Base-by-base conservation (phyloP, 192 early-diverging fungal genomes). In the Glomus cerebriforme region DNA sequence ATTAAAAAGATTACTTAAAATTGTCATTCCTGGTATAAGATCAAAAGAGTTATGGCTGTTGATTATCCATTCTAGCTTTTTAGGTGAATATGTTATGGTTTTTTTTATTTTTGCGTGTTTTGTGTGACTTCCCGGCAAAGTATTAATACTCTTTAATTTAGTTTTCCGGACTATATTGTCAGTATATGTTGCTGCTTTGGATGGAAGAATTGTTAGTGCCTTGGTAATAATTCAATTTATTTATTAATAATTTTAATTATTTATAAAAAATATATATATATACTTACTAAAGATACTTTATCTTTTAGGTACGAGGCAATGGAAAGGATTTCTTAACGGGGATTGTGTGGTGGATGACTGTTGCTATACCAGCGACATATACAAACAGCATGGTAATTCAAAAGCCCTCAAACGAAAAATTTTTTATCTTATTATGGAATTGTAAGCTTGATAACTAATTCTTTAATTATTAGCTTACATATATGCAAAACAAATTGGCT, bases 351-450 rank as follows among this genome's bases (percentile, higher is more conserved):
- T 98, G 96, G 96, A 96, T 97, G 94, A 88, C 85, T 24, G 91
- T 98, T 67, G 96, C 96, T 17, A 88, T 99, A 34, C 97, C 97
- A 7, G 97, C 96, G 13, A 99, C 97, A 60, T 95, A 96, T 85
- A 97, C 97, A 73, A 99, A 99, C 86, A 93, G 91, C 82, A 93
- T 97, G 91, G 91, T 95, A 87, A 83, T 59, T 59, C 4, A 47
- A n/a, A 26, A 12, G 34, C 37, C 4, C 47, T 58, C 39, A 12
- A 47, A 9, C 17, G 59, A 15, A 13, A 31, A n/a, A 12, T 35
- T 66, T 62, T 70, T 67, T 49, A 26, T 74, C n/a, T n/a, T 66
- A n/a, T 45, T 43, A 9, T 59, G 0, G 7, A 62, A 70, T 54
- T 71, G n/a, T n/a, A n/a, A n/a, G n/a, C n/a, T n/a, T n/a, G n/a